Conservation (phyloP, 1,284 basidiomycete genomes). For the Trametes pubescens region DNA sequence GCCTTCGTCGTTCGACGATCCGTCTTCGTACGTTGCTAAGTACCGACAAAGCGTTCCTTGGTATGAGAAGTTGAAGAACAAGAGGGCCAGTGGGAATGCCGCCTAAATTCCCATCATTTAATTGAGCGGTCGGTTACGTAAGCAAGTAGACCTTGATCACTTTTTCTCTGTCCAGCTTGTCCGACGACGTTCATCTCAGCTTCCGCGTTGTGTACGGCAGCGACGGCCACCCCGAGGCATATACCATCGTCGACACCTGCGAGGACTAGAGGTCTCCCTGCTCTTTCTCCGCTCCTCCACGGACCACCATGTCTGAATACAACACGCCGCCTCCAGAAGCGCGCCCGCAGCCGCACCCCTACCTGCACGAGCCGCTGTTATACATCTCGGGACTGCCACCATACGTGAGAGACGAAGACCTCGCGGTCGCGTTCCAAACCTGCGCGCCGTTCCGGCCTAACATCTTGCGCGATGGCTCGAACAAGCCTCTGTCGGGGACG, state of each 20-base stretch:
- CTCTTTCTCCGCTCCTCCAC: constrained; percentile 9
- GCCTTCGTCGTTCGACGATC: too few relatives aligned
- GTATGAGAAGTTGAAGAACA: neutral
- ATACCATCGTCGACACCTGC: constrained; percentile 19
- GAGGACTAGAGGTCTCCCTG: constrained; percentile 10
- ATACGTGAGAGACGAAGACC: constrained; percentile 75
- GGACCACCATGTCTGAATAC: constrained; percentile 40
- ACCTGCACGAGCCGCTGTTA: constrained; percentile 80
- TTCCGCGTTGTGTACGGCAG: constrained; percentile 32
- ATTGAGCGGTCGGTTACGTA: constrained; percentile 31
- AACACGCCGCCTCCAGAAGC: constrained; percentile 35
- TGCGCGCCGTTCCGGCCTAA: constrained; percentile 83
- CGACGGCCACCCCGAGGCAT: constrained; percentile 19
- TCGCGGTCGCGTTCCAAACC: constrained; percentile 72
- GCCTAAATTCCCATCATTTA: constrained; percentile 22
- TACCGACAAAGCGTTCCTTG: too few relatives aligned
- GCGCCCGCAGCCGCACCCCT: constrained; percentile 64
- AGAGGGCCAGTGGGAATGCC: neutral
- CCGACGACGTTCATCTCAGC: constrained; percentile 21
- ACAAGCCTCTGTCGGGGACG: constrained; percentile 63
- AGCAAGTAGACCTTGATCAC: constrained; percentile 28
- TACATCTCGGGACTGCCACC: constrained; percentile 79
- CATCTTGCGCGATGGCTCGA: constrained; percentile 67
- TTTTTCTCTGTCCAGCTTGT: constrained; percentile 28
- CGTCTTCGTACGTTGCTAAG: too few relatives aligned